These are phyloP conservation scores for Phytophthora aleatoria DNA, from an alignment of 352 stramenopile genomes.

Conservation along the genomic window DNA sequence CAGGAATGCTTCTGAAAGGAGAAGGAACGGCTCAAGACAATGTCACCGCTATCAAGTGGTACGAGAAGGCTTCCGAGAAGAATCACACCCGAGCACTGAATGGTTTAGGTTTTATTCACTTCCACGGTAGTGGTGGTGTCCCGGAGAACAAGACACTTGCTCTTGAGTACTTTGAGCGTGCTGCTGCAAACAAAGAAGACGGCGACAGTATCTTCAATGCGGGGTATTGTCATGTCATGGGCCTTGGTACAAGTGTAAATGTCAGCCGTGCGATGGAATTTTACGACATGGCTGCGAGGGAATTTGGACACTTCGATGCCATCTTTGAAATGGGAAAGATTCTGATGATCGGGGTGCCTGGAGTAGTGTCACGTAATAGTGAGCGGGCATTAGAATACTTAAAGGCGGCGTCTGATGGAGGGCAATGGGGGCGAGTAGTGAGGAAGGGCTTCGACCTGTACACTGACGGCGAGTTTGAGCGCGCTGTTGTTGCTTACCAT, in stretches of 20 bases:
- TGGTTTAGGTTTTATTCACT: constrained; percentile 90
- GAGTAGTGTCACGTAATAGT: constrained; percentile 28
- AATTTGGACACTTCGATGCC: constrained; percentile 88
- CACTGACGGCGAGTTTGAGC: constrained; percentile 43
- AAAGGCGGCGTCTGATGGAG: constrained; percentile 63
- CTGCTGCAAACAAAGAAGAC: constrained; percentile 76
- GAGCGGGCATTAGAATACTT: constrained; percentile 48
- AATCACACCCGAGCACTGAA: constrained; percentile 88
- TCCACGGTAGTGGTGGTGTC: constrained; percentile 73
- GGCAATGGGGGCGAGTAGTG: constrained; percentile 61
- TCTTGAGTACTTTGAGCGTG: constrained; percentile 82
- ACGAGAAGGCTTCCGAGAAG: constrained; percentile 64
- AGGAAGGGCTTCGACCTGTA: constrained; percentile 73
- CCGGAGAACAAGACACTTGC: constrained; percentile 78
- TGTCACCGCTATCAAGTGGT: constrained; percentile 72
- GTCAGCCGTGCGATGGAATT: constrained; percentile 60
- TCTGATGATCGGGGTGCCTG: constrained; percentile 41
- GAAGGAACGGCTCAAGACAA: constrained; percentile 83
- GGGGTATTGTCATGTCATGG: constrained; percentile 76
- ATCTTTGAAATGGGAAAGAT: constrained; percentile 79
- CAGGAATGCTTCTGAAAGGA: constrained; percentile 89
- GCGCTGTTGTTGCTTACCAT: constrained; percentile 62
- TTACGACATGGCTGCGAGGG: constrained; percentile 59
- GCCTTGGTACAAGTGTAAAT: constrained; percentile 64
- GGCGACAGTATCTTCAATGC: constrained; percentile 92